These are phyloP conservation scores for Tolypocladium amazonense DNA, from an alignment of 2,329 filamentous ascomycete species.

Conservation along the genomic window DNA sequence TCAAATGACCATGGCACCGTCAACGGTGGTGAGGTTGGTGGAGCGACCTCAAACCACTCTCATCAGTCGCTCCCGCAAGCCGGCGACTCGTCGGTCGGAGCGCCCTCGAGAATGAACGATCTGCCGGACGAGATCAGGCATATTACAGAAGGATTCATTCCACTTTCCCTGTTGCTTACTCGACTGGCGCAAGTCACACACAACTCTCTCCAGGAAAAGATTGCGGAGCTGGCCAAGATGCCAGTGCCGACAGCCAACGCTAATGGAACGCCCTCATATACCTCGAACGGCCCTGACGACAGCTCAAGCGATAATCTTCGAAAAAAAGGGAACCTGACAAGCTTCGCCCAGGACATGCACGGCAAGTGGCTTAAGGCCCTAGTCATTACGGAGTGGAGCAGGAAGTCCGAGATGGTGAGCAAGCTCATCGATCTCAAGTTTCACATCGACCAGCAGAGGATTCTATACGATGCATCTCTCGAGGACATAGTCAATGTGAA, in stretches of 20 bases:
- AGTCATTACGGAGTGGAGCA: conserved; percentile 84
- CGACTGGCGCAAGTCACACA: conserved; percentile 77
- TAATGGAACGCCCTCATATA: conserved; percentile 36
- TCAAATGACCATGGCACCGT: conserved; percentile 8
- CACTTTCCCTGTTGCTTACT: conserved; percentile 63
- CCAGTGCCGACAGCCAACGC: conserved; percentile 39
- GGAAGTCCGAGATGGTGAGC: conserved; percentile 67
- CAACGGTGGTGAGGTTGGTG: conserved; percentile 15
- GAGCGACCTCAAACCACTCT: conserved; percentile 8
- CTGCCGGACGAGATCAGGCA: conserved; percentile 55
- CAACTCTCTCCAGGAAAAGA: conserved; percentile 61
- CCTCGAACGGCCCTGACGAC: conserved; percentile 35
- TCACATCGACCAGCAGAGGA: conserved; percentile 56
- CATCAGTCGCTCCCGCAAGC: neutral
- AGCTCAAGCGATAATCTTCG: conserved; percentile 53
- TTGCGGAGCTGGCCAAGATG: conserved; percentile 60
- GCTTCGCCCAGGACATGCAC: conserved; percentile 70
- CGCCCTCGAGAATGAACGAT: conserved; percentile 36
- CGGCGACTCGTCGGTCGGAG: conserved; percentile 2
- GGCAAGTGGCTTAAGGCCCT: conserved; percentile 87
- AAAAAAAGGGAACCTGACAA: conserved; percentile 67
- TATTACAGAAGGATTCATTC: conserved; percentile 66
- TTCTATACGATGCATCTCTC: conserved; percentile 49
- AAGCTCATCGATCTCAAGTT: conserved; percentile 79
- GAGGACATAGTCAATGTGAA: conserved; percentile 62